Percentiles rank a stretch among this genome's conserved stretches.
Evolutionary conservation across 73 alveolate species (phyloP).

Genomic region (Uronychia binucleata): DNA sequence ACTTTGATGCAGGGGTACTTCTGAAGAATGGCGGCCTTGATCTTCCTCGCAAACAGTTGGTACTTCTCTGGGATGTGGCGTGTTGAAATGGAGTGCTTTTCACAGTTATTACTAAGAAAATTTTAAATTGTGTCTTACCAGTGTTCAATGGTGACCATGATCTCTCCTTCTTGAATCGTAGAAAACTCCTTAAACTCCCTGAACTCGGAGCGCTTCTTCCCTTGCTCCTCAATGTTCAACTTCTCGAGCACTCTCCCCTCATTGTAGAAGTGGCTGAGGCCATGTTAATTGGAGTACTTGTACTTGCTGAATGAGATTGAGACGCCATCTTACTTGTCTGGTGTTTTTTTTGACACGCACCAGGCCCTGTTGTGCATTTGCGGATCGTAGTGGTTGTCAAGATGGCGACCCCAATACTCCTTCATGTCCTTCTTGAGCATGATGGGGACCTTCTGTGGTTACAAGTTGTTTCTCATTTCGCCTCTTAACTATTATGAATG

Average conservation of each 20-base stretch:
- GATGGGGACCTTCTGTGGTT: slow-evolving; percentile 4
- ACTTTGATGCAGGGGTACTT: slow-evolving; percentile 45
- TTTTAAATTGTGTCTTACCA: not conserved
- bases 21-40: slow-evolving; percentile 34
- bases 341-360: slow-evolving; percentile 15
- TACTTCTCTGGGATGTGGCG: slow-evolving; percentile 58
- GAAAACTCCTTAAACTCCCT: slow-evolving; percentile 10
- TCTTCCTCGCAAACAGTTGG: slow-evolving; percentile 26
- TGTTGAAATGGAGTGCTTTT: slow-evolving; percentile 22
- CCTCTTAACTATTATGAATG: not conserved
- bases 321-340: slow-evolving; percentile 11
- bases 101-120: slow-evolving; percentile 29
- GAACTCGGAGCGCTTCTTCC: not conserved
- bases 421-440: slow-evolving; percentile 11
- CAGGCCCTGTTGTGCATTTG: slow-evolving; percentile 1
- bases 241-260: not conserved
- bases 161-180: slow-evolving; percentile 7
- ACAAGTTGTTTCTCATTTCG: not conserved
- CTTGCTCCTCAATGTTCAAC: slow-evolving; percentile 12
- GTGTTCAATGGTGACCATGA: slow-evolving; percentile 47
- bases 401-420: slow-evolving; percentile 39
- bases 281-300: slow-evolving; percentile 1
- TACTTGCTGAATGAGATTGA: not conserved
- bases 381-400: slow-evolving; percentile 50
- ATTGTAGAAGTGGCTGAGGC: slow-evolving; percentile 11